Conservation (phyloP, 805 yeast species). For the Metschnikowia amazonensis region DNA sequence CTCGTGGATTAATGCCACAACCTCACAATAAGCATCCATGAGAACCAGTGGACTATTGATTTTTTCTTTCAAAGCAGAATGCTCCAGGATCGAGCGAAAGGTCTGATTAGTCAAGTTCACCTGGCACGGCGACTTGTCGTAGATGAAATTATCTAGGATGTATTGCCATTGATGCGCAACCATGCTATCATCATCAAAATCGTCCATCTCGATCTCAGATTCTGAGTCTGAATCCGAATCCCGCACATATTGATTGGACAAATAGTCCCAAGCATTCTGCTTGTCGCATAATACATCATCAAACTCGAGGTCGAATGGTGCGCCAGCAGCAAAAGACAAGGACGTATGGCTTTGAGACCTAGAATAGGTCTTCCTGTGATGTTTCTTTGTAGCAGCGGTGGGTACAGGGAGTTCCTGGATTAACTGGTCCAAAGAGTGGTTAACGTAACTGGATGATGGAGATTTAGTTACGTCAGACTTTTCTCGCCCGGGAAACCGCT, state of each 20-base stretch:
- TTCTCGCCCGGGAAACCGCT: constrained; percentile 13
- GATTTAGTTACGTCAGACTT: constrained; percentile 5
- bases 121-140: constrained; percentile 43
- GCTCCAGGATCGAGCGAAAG: constrained; percentile 23
- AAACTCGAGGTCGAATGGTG: constrained; percentile 22
- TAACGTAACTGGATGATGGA: constrained; percentile 11
- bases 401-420: constrained; percentile 17
- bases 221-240: constrained; percentile 12
- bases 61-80: constrained; percentile 13
- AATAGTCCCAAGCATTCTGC: constrained; percentile 20
- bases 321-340: constrained; percentile 6
- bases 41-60: constrained; percentile 29
- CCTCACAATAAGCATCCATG: constrained; percentile 29
- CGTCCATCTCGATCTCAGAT: not conserved
- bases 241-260: constrained; percentile 14
- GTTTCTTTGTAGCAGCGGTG: constrained; percentile 8
- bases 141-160: constrained; percentile 40
- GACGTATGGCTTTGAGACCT: constrained; percentile 10
- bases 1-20: constrained; percentile 31
- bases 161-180: constrained; percentile 31
- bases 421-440: constrained; percentile 12
- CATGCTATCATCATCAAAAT: constrained; percentile 5
- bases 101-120: constrained; percentile 45
- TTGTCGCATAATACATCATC: constrained; percentile 21
- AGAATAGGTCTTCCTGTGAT: constrained; percentile 4